These are phyloP conservation scores for Zizania palustris DNA, from an alignment of 202 grass and related monocot species.

Conservation along the genomic window DNA sequence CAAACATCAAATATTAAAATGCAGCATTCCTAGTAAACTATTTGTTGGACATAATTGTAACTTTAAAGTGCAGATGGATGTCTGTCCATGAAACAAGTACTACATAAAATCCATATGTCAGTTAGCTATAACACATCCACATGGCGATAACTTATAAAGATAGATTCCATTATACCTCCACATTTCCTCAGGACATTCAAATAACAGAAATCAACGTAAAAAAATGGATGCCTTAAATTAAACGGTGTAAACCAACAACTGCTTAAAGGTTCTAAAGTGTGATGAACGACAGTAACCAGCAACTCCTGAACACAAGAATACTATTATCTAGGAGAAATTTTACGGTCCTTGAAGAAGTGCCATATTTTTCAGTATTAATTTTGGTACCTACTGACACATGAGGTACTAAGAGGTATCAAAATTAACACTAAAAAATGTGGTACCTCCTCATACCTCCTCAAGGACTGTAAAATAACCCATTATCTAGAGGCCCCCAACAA, in stretches of 20 bases:
- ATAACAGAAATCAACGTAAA: neutral
- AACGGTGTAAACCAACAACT: conserved; percentile 9
- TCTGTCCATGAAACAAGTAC: neutral
- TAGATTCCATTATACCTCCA: neutral
- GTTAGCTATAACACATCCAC: too few species aligned
- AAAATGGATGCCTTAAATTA: neutral
- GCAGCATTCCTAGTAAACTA: conserved; percentile 14
- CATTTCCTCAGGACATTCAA: conserved; percentile 23
- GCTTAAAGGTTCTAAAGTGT: conserved; percentile 12
- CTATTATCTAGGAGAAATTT: neutral
- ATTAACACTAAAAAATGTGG: too few species aligned
- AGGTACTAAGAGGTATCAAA: too few species aligned
- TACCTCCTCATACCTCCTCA: too few species aligned
- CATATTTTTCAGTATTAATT: too few species aligned
- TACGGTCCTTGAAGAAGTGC: too few species aligned
- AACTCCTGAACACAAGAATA: neutral
- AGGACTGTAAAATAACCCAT: too few species aligned
- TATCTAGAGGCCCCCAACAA: neutral
- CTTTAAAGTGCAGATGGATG: neutral
- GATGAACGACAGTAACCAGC: conserved; percentile 4
- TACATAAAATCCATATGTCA: too few species aligned
- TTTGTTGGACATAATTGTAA: neutral
- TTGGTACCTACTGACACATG: too few species aligned
- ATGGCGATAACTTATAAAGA: too few species aligned
- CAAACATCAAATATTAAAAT: conserved; percentile 23